phyloP scores from a whole-genome alignment of 2,329 filamentous ascomycete species.

The Stemphylium vesicarium region DNA sequence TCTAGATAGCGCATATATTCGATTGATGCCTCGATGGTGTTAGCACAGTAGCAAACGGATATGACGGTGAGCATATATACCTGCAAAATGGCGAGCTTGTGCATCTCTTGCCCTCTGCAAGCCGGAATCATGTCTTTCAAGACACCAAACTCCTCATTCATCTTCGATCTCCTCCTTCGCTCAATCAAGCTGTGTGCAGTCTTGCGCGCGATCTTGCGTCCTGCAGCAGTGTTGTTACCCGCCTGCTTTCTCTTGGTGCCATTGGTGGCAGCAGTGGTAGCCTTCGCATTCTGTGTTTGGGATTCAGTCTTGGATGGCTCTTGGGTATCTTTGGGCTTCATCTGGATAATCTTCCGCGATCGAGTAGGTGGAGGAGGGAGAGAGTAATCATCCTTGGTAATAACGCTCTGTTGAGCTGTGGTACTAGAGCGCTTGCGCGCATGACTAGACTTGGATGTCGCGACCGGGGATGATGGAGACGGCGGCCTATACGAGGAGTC shows the following conservation, averaged over 20 bases:
- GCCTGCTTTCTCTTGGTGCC: conserved; percentile 75
- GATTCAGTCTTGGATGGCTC: conserved; percentile 31
- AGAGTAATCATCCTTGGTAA: conserved; percentile 70
- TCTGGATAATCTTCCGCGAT: conserved; percentile 96
- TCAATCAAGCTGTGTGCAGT: conserved; percentile 97
- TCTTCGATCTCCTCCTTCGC: conserved; percentile 86
- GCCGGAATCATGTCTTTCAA: conserved; percentile 96
- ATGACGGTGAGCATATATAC: conserved; percentile 54
- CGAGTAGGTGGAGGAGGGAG: conserved; percentile 91
- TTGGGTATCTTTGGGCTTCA: conserved; percentile 70
- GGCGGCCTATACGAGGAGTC: conserved; percentile 60
- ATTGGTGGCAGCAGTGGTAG: conserved; percentile 28
- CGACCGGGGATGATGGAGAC: conserved; percentile 50
- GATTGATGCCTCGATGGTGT: conserved; percentile 75
- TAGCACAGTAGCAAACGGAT: neutral
- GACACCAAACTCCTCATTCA: conserved; percentile 97
- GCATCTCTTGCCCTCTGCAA: conserved; percentile 93
- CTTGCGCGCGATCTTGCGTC: conserved; percentile 93
- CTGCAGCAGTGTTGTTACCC: conserved; percentile 75
- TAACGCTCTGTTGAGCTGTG: conserved; percentile 38
- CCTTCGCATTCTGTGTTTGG: conserved; percentile 29
- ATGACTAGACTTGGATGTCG: conserved; percentile 38
- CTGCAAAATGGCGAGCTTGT: conserved; percentile 94
- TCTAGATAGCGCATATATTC: conserved; percentile 96
- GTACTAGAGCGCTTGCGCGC: conserved; percentile 43